phyloP scores from a whole-genome alignment of 306 rosid species.

The Casuarina equisetifolia region DNA sequence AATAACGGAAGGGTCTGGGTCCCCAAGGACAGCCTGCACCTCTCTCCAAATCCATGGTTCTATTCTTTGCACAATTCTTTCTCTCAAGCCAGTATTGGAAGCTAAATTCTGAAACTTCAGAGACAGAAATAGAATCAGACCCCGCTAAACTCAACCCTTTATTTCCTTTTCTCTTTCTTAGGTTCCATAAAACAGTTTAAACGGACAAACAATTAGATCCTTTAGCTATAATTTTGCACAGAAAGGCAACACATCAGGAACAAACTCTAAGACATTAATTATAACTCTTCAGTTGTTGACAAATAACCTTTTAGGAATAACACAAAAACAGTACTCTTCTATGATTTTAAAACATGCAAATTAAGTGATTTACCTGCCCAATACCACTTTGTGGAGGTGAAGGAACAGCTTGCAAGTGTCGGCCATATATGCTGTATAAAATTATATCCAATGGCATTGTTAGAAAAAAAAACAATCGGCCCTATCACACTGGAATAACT shows the following conservation, averaged over 20 bases:
- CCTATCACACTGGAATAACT: neutral
- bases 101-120: slow-evolving; percentile 24
- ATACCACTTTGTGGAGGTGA: slow-evolving; percentile 24
- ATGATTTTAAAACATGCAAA: neutral
- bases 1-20: slow-evolving; percentile 52
- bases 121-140: neutral
- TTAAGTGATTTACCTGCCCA: slow-evolving; percentile 31
- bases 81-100: slow-evolving; percentile 29
- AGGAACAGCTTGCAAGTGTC: slow-evolving; percentile 38
- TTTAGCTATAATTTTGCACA: neutral
- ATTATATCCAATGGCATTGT: neutral
- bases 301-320: neutral
- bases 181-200: neutral
- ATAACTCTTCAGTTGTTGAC: neutral
- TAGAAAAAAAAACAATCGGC: neutral
- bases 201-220: slow-evolving; percentile 7
- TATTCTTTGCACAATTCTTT: slow-evolving; percentile 39
- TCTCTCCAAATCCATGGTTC: slow-evolving; percentile 68
- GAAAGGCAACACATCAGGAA: neutral
- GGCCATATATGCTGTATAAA: slow-evolving; percentile 36
- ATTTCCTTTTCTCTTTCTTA: neutral
- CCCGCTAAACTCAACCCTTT: neutral
- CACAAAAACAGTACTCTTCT: neutral
- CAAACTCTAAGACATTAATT: neutral
- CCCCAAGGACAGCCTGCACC: slow-evolving; percentile 52